Conservation (phyloP, 176 grass and related monocot species). For the Saccharum spontaneum region DNA sequence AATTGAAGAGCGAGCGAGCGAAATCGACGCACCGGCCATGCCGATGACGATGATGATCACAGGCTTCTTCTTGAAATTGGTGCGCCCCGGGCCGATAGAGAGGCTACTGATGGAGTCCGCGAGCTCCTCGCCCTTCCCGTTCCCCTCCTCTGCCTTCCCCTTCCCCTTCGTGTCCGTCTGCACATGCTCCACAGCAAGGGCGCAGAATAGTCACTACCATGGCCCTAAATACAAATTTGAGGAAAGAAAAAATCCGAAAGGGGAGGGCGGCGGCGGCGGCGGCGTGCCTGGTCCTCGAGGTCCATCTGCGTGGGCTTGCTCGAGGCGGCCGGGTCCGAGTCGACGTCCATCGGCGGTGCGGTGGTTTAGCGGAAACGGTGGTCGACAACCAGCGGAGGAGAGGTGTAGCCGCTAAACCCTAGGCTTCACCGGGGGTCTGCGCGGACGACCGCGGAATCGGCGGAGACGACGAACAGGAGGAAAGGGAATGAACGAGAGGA, state of each 20-base stretch:
- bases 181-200: neutral
- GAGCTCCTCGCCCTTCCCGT: constrained; percentile 56
- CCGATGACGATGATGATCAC: constrained; percentile 89
- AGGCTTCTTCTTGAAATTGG: constrained; percentile 82
- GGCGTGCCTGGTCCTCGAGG: constrained; percentile 45
- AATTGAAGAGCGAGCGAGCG: neutral
- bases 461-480: neutral
- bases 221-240: neutral
- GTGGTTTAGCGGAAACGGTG: neutral
- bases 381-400: neutral
- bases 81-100: constrained; percentile 46
- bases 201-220: neutral
- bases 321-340: constrained; percentile 16
- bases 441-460: neutral
- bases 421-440: neutral
- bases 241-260: neutral
- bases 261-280: neutral
- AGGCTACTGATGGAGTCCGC: constrained; percentile 74
- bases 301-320: constrained; percentile 47
- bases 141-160: constrained; percentile 46
- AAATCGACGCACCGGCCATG: constrained; percentile 72
- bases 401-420: constrained; percentile 26
- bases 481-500: neutral
- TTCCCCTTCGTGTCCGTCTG: constrained; percentile 43
- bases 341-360: constrained; percentile 30